Evolutionary conservation across 345 rosid genomes (phyloP).

Genomic region (Sapria himalayana): DNA sequence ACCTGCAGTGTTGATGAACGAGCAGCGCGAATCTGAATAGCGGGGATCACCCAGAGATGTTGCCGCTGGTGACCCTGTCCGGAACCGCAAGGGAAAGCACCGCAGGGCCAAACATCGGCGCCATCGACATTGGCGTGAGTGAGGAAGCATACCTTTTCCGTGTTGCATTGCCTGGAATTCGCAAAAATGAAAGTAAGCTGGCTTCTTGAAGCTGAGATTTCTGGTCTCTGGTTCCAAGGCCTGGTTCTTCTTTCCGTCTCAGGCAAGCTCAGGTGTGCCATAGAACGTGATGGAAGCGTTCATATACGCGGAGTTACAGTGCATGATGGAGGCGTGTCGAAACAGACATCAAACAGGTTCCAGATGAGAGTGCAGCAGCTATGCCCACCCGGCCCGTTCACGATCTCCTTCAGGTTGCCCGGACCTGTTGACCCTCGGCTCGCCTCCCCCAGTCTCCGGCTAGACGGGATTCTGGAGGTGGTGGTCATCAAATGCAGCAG

Average conservation of each 20-base stretch:
- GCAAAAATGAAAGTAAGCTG: conserved; percentile 32
- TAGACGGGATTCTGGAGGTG: conserved; percentile 48
- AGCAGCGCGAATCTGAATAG: conserved; percentile 4
- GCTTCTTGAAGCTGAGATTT: conserved; percentile 1
- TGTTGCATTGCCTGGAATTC: conserved; percentile 43
- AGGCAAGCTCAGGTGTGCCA: conserved; percentile 38
- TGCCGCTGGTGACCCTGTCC: conserved; percentile 13
- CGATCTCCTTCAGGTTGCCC: conserved; percentile 38
- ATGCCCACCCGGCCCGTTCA: conserved; percentile 38
- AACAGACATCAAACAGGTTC: conserved; percentile 13
- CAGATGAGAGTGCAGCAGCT: conserved; percentile 29
- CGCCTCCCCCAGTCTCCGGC: conserved; percentile 19
- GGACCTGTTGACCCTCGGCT: conserved; percentile 66
- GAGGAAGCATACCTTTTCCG: conserved; percentile 49
- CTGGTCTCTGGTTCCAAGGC: not conserved
- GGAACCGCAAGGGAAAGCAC: conserved; percentile 43
- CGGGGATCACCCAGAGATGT: conserved; percentile 9
- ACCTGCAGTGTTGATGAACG: too few relatives aligned
- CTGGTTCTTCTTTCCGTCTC: not conserved
- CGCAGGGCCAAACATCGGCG: conserved; percentile 36
- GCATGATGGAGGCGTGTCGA: conserved; percentile 15
- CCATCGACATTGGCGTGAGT: conserved; percentile 41
- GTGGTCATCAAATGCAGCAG: conserved; percentile 35
- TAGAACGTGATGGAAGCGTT: conserved; percentile 37
- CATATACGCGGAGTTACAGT: conserved; percentile 26